phyloP scores from a whole-genome alignment of 257 asterid genomes.

The Nicotiana tomentosiformis region DNA sequence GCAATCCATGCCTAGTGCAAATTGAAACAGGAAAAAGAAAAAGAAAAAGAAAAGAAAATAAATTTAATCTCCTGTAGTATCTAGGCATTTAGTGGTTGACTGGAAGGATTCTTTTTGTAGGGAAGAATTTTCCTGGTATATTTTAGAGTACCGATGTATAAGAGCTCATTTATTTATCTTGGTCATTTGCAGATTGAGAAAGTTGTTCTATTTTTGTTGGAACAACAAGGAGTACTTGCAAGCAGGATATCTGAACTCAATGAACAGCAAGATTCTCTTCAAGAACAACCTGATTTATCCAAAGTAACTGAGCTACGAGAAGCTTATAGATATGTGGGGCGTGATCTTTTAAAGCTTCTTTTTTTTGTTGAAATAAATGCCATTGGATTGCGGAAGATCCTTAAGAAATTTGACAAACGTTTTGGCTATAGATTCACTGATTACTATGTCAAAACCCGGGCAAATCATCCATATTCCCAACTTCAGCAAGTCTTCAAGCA shows the following conservation, averaged over 20 bases:
- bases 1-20: background rate
- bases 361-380: constrained; percentile 87
- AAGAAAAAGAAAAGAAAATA: too few relatives aligned
- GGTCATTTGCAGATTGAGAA: constrained; percentile 65
- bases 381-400: constrained; percentile 86
- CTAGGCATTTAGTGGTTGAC: background rate
- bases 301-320: constrained; percentile 74
- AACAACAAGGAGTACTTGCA: constrained; percentile 87
- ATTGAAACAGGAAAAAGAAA: background rate
- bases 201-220: constrained; percentile 81
- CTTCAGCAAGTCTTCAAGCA: constrained; percentile 98
- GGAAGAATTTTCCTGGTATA: background rate
- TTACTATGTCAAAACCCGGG: constrained; percentile 92
- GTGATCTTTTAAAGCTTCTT: constrained; percentile 80
- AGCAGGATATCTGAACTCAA: constrained; percentile 62
- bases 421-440: constrained; percentile 84
- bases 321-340: constrained; percentile 77
- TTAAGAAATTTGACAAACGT: constrained; percentile 92
- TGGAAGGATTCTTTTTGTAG: background rate
- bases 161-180: background rate
- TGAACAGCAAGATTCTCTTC: constrained; percentile 58
- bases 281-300: constrained; percentile 75
- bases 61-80: background rate
- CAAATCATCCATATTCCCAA: constrained; percentile 97
- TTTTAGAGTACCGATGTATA: background rate